Percentiles rank a stretch among this genome's conserved stretches.
Evolutionary conservation across 352 stramenopile species (phyloP).

Genomic region (Pythium sp.): DNA sequence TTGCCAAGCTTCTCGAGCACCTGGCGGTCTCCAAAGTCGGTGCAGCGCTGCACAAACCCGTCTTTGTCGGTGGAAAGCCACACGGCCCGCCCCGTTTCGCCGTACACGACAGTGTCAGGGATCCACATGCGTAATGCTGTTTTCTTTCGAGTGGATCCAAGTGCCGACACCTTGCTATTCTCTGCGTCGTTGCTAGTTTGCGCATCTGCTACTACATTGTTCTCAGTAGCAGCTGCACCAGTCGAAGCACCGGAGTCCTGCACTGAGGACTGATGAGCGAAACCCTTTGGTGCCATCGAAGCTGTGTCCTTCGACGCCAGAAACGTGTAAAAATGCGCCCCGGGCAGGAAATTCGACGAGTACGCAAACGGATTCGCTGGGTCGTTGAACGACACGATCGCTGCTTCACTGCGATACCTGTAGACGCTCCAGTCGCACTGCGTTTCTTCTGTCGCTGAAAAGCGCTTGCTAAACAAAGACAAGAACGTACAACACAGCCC

Average conservation of each 20-base stretch:
- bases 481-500: neutral
- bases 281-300: neutral
- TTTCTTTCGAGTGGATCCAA: constrained; percentile 16
- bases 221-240: neutral
- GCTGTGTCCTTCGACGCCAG: constrained; percentile 47
- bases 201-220: neutral
- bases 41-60: constrained; percentile 57
- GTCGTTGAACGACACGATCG: constrained; percentile 64
- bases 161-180: neutral
- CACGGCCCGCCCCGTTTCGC: constrained; percentile 62
- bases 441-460: constrained; percentile 5
- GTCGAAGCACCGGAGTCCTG: neutral
- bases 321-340: constrained; percentile 78
- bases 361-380: constrained; percentile 47
- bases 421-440: constrained; percentile 29
- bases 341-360: constrained; percentile 66
- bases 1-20: constrained; percentile 68
- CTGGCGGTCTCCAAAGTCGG: constrained; percentile 68
- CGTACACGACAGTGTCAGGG: constrained; percentile 80
- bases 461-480: constrained; percentile 10
- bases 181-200: neutral
- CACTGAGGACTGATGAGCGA: neutral
- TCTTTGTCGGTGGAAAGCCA: constrained; percentile 75
- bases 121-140: constrained; percentile 59
- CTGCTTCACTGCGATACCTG: constrained; percentile 53